These are phyloP conservation scores for Irpex sp. DNA, from an alignment of 1,284 basidiomycete genomes.

Conservation along the genomic window DNA sequence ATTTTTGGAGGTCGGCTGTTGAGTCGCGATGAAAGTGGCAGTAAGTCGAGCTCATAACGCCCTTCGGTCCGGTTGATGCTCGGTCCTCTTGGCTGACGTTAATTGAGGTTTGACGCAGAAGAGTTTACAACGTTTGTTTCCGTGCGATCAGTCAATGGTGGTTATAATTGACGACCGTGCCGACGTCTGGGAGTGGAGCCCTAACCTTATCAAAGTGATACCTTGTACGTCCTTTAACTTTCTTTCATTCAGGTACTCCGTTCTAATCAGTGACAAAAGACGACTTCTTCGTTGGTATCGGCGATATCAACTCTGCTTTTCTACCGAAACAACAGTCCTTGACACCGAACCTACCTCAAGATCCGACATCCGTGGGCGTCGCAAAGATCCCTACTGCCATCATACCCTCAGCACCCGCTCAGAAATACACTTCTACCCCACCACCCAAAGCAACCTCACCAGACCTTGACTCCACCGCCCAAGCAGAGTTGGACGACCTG, in stretches of 20 bases:
- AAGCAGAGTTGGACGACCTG: conserved; percentile 37
- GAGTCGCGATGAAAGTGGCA: conserved; percentile 93
- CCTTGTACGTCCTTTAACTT: conserved; percentile 66
- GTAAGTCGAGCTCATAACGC: conserved; percentile 42
- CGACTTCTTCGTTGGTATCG: conserved; percentile 98
- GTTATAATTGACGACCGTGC: conserved; percentile 98
- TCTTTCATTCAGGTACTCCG: conserved; percentile 1
- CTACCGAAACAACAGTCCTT: conserved; percentile 72
- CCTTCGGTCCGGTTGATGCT: background rate
- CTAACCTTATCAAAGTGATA: conserved; percentile 94
- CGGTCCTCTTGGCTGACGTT: background rate
- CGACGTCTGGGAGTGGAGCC: conserved; percentile 96
- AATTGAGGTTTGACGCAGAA: conserved; percentile 80
- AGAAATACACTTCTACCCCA: conserved; percentile 3
- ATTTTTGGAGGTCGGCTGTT: conserved; percentile 88
- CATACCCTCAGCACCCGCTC: conserved; percentile 3
- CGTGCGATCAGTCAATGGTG: conserved; percentile 97
- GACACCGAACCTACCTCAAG: conserved; percentile 30
- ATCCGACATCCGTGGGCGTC: conserved; percentile 19
- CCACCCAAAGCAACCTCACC: conserved; percentile 17
- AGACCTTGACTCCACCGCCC: conserved; percentile 14
- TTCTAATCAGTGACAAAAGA: conserved; percentile 45
- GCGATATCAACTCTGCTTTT: conserved; percentile 96
- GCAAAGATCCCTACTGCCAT: conserved; percentile 12
- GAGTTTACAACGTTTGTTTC: conserved; percentile 87